These are phyloP conservation scores for Colletotrichum lupini DNA, from an alignment of 2,329 filamentous ascomycete genomes.

Conservation along the genomic window DNA sequence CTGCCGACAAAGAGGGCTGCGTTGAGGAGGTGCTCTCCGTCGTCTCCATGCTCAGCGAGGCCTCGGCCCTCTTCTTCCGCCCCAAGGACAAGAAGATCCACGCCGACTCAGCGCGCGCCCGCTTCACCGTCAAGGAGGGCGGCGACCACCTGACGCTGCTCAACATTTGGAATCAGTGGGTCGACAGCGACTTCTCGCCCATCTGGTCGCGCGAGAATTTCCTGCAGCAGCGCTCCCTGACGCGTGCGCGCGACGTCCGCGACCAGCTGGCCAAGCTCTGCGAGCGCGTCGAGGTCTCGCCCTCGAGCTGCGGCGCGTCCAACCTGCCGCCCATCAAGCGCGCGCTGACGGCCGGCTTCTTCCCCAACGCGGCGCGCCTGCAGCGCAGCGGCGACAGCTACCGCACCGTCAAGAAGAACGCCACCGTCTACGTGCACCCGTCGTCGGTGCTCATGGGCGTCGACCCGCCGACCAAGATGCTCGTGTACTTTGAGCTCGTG, in stretches of 20 bases:
- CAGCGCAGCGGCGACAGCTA: conserved; percentile 89
- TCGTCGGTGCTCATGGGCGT: conserved; percentile 82
- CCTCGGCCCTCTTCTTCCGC: conserved; percentile 89
- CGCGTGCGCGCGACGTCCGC: conserved; percentile 87
- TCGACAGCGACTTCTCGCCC: conserved; percentile 87
- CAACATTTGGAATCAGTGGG: conserved; percentile 96
- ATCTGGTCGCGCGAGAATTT: conserved; percentile 96
- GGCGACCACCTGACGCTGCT: conserved; percentile 90
- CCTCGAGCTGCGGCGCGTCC: conserved; percentile 73
- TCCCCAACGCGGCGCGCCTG: conserved; percentile 88
- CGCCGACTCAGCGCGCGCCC: conserved; percentile 87
- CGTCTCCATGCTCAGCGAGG: conserved; percentile 93
- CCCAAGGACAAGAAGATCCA: conserved; percentile 98
- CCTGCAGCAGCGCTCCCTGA: conserved; percentile 89
- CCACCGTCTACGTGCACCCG: conserved; percentile 92
- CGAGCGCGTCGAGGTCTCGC: conserved; percentile 88
- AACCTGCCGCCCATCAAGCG: conserved; percentile 87
- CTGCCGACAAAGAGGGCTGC: conserved; percentile 90
- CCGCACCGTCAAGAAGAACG: conserved; percentile 89
- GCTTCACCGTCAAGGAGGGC: conserved; percentile 90
- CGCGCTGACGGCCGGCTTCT: conserved; percentile 91
- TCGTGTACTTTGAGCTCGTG: conserved; percentile 88
- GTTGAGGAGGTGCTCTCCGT: conserved; percentile 93
- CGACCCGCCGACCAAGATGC: conserved; percentile 81
- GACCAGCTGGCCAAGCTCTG: conserved; percentile 94